Conservation (phyloP, 805 yeast genomes). For the Candida incommunis region DNA sequence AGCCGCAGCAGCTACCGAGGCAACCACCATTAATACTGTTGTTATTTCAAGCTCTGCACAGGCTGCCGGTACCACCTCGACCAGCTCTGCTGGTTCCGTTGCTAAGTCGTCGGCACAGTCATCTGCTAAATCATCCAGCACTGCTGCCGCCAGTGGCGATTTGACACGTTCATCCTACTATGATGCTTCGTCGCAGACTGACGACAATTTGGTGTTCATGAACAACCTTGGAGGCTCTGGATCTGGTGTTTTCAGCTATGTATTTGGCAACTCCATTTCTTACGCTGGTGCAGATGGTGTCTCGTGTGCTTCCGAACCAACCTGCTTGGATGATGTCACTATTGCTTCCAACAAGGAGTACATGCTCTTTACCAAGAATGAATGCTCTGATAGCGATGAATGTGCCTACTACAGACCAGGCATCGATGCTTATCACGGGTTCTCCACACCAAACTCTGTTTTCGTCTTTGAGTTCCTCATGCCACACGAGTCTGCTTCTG, state of each 20-base stretch:
- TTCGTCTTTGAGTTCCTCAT: constrained; percentile 87
- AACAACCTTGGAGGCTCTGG: constrained; percentile 72
- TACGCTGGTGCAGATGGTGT: constrained; percentile 68
- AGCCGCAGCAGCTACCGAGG: constrained; percentile 15
- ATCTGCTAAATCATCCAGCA: constrained; percentile 16
- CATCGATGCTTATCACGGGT: constrained; percentile 91
- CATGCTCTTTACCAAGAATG: constrained; percentile 54
- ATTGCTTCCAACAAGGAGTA: constrained; percentile 64
- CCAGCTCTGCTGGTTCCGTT: constrained; percentile 13
- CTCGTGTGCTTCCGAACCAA: constrained; percentile 54
- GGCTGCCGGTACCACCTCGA: constrained; percentile 17
- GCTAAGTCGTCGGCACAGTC: constrained; percentile 10
- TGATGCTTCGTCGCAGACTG: constrained; percentile 46
- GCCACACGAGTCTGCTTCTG: constrained; percentile 53
- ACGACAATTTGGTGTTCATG: constrained; percentile 65
- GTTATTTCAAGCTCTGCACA: constrained; percentile 17
- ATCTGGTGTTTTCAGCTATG: constrained; percentile 76
- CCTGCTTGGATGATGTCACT: constrained; percentile 53
- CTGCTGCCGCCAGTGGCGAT: constrained; percentile 30
- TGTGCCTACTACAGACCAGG: constrained; percentile 83
- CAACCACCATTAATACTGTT: constrained; percentile 14
- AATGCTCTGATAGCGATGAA: constrained; percentile 25
- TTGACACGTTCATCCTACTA: constrained; percentile 74
- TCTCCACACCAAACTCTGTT: constrained; percentile 70
- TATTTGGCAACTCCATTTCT: constrained; percentile 88